Base-by-base conservation (phyloP, 139 green algal species). In the Picochlorum sp. region DNA sequence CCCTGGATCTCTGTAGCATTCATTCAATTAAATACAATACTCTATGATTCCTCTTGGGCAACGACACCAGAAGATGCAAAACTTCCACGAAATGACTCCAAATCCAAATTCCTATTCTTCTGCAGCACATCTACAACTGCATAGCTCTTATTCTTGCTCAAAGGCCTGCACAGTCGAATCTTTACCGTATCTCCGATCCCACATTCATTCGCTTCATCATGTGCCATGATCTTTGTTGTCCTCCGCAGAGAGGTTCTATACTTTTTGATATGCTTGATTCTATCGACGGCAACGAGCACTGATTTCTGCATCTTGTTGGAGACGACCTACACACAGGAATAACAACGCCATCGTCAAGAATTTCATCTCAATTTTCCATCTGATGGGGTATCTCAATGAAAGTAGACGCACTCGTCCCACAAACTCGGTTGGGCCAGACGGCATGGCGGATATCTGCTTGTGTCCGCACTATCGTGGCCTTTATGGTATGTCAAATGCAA, bases 261-360 rank as follows among this genome's bases (percentile, higher is more conserved):
- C 52, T 86, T 86, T 6, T 65, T 62, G 9, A 74, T 52, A 15
- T 45, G 34, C 6, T 70, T 68, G 31, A 76, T 37, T 3, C 74
- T 59, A 18, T 76, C 59, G 9, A 86, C 61, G 2, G 77, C 78
- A 24, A 86, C 77, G 21, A 84, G 56, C 2, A 86, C 64, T 13
- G 77, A 83, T 57, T 86, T 86, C 11, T 77, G 41, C 77, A 84
- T 84, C 6, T 62, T 58, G 49, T 82, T 81, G 8, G 80, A 86
- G 1, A 86, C 65, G 41, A 86, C 80, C 80, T 86, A 65, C 69
- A 63, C 8, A 11, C 8, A 41, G 0, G 1, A 41, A 41, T 41
- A 41, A 41, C 28, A 30, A 6, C 28, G 28, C 28, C 28, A 30
- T 7, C 28, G 28, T 30, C 28, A 30, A 30, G 4, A 30, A 6